Conservation (phyloP, 2,329 filamentous ascomycete genomes). For the Metarhizium guizhouense region DNA sequence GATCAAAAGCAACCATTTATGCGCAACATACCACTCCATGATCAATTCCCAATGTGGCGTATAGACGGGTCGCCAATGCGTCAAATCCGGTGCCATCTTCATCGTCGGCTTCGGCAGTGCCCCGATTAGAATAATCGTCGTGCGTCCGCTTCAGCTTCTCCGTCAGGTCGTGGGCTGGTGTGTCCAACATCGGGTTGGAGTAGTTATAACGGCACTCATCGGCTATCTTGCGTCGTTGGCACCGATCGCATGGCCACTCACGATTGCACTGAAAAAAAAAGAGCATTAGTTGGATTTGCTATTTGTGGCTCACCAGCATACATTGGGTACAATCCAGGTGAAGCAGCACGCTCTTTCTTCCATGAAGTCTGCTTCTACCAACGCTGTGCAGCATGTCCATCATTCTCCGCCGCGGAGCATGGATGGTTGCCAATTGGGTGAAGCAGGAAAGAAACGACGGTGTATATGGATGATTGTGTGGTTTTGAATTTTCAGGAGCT, state of each 20-base stretch:
- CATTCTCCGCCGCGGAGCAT: too few species aligned
- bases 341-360: too few species aligned
- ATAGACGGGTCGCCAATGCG: conserved; percentile 13
- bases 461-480: neutral
- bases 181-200: conserved; percentile 2
- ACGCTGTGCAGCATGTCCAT: too few species aligned
- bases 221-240: conserved; percentile 20
- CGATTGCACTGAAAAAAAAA: conserved; percentile 18
- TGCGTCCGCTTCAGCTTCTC: conserved; percentile 4
- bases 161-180: conserved; percentile 1
- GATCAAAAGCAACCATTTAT: neutral
- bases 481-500: neutral
- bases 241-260: conserved; percentile 24
- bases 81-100: conserved; percentile 9
- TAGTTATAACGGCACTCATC: conserved; percentile 19
- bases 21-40: conserved; percentile 6
- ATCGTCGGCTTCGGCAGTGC: neutral
- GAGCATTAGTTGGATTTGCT: neutral
- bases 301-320: too few species aligned
- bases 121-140: conserved; percentile 3
- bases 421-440: too few species aligned
- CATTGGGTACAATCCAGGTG: too few species aligned
- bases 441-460: neutral
- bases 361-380: too few species aligned
- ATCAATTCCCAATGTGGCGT: conserved; percentile 14